phyloP scores from a whole-genome alignment of 2,329 filamentous ascomycete genomes.

The Penicillium sp. region DNA sequence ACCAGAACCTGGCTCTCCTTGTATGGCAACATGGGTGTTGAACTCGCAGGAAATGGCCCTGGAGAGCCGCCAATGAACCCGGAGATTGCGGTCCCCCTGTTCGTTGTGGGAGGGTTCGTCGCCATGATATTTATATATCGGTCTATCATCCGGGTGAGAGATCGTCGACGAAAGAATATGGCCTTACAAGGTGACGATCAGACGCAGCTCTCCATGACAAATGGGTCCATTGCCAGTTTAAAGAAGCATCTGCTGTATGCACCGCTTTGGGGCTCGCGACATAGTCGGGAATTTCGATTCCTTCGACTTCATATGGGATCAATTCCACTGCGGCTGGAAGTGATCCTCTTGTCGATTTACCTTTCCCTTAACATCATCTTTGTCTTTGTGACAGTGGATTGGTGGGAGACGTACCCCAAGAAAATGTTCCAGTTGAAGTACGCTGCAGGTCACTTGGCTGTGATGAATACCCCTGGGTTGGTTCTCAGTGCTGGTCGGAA shows the following conservation, averaged over 20 bases:
- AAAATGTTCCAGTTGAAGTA: slow-evolving; percentile 62
- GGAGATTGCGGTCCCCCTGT: slow-evolving; percentile 31
- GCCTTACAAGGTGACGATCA: slow-evolving; percentile 24
- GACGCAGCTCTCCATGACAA: slow-evolving; percentile 16
- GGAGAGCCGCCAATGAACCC: slow-evolving; percentile 34
- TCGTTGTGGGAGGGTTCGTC: slow-evolving; percentile 27
- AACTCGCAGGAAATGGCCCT: slow-evolving; percentile 25
- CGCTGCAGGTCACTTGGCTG: slow-evolving; percentile 75
- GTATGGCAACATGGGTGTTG: slow-evolving; percentile 31
- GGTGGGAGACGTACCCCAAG: slow-evolving; percentile 30
- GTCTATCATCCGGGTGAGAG: slow-evolving; percentile 22
- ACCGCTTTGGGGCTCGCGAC: slow-evolving; percentile 68
- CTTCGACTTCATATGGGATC: slow-evolving; percentile 69
- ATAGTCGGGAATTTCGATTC: slow-evolving; percentile 70
- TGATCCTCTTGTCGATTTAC: slow-evolving; percentile 66
- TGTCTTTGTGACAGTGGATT: slow-evolving; percentile 49
- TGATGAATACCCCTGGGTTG: slow-evolving; percentile 85
- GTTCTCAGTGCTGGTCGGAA: slow-evolving; percentile 85
- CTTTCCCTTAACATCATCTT: slow-evolving; percentile 71
- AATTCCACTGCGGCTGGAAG: slow-evolving; percentile 71
- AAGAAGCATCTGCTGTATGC: slow-evolving; percentile 53
- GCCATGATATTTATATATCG: slow-evolving; percentile 25
- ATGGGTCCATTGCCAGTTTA: slow-evolving; percentile 20
- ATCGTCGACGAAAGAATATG: slow-evolving; percentile 23
- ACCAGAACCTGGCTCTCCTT: neutral